Evolutionary conservation across 345 rosid genomes (phyloP), one percentile per base, ranked within the genome.

Genomic region (Camelina neglecta): DNA sequence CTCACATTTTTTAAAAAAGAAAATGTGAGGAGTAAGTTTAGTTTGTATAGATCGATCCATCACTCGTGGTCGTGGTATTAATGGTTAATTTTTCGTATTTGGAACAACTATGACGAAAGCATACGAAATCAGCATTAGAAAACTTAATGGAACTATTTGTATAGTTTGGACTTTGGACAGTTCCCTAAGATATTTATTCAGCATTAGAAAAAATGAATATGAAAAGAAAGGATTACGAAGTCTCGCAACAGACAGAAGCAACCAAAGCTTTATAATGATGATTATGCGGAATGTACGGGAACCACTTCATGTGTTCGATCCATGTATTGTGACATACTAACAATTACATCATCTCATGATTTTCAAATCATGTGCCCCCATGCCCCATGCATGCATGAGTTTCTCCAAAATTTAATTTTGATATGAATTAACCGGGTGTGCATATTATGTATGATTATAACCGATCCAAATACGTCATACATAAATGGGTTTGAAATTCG

Each of bases 211-310:
- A 15, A 33, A 10, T 4, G 3, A 1, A 15, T 0, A 3, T 11
- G 53, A 67, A 61, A 45, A 76, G 69, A 76, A 69, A 54, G 59
- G 41, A 35, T 68, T 54, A 8, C 10, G 24, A 31, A 59, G 55
- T 58, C 24, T 20, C 13, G 44, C 67, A 59, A 16, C 23, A 48
- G 75, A 76, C 66, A 56, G 35, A 70, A 70, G 44, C 66, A 63
- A 45, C 65, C 12, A 76, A 44, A 76, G 69, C 60, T 54, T 33
- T 35, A 35, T 35, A 76, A 54, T 70, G 71, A 76, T 76, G 71
- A 8, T 63, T 62, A 62, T 76, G 75, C 80, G 65, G 71, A 63
- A 62, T 62, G 71, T 69, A 69, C 71, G 71, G 75, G 70, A 76
- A 56, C 71, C 58, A 76, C 66, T 70, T 55, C 36, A 63, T 56